A percentile compares a stretch with the other conserved stretches of the same genome.
Evolutionary conservation across 345 rosid species (phyloP).

Genomic region (Eucalyptus fibrosa): DNA sequence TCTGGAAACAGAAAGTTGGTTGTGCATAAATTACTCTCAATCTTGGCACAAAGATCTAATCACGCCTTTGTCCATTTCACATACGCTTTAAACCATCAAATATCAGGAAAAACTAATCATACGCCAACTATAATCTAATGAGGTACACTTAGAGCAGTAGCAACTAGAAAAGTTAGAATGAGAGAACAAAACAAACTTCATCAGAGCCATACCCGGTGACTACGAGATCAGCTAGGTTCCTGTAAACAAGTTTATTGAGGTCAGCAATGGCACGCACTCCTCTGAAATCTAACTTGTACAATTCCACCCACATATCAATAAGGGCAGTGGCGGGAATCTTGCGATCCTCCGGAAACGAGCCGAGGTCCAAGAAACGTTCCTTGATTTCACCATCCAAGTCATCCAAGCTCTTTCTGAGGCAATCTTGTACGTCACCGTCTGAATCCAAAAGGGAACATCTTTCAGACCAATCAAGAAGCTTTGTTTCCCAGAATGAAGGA

Average conservation of each 20-base stretch:
- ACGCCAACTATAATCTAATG: neutral
- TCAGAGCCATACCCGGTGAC: too few species aligned
- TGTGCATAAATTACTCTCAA: neutral
- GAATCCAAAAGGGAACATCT: slow-evolving; percentile 7
- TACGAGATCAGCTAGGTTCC: too few species aligned
- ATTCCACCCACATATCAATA: too few species aligned
- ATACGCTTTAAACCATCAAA: fast-evolving
- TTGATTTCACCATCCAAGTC: slow-evolving; percentile 5
- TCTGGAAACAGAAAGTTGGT: neutral
- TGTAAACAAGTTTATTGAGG: too few species aligned
- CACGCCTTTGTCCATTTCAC: neutral
- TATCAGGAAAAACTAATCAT: neutral
- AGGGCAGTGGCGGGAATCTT: too few species aligned
- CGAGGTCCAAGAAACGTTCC: slow-evolving; percentile 17
- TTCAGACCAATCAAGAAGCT: slow-evolving; percentile 4
- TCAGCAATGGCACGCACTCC: too few species aligned
- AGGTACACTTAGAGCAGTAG: neutral
- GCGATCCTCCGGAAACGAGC: too few species aligned
- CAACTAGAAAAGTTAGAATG: neutral
- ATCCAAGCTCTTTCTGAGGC: slow-evolving; percentile 20
- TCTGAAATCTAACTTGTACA: too few species aligned
- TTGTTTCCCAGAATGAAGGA: slow-evolving; percentile 12
- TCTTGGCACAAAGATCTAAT: neutral
- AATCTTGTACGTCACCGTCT: slow-evolving; percentile 1
- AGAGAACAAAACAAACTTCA: neutral